Evolutionary conservation across 805 yeast genomes (phyloP).

Genomic region (Zygosaccharomyces kombuchaensis): DNA sequence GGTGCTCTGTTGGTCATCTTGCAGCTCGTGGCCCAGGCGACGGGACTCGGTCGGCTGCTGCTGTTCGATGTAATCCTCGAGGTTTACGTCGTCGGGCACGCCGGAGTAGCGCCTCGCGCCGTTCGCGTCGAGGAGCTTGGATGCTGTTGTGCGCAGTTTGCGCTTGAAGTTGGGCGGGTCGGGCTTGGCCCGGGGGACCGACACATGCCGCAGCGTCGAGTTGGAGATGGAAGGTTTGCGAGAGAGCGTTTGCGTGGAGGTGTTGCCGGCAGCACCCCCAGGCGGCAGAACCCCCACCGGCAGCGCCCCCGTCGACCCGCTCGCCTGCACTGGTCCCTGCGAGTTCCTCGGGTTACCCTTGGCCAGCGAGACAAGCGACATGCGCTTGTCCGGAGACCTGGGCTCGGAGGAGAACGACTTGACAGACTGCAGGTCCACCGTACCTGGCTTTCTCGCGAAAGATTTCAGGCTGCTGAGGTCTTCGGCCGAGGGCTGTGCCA

Average conservation of each 20-base stretch:
- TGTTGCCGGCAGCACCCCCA: background rate
- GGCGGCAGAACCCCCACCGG: background rate
- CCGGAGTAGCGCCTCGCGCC: constrained; percentile 73
- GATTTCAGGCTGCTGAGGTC: constrained; percentile 23
- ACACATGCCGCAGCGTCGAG: constrained; percentile 17
- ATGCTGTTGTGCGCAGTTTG: constrained; percentile 61
- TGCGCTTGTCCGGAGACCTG: constrained; percentile 29
- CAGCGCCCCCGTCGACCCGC: background rate
- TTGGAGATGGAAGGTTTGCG: constrained; percentile 19
- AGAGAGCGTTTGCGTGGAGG: constrained; percentile 2
- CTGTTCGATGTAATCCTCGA: constrained; percentile 42
- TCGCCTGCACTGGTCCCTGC: background rate
- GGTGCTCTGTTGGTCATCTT: constrained; percentile 15
- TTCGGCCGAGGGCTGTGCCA: constrained; percentile 10
- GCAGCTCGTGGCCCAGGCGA: constrained; percentile 10
- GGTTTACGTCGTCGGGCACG: constrained; percentile 54
- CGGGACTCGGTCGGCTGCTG: constrained; percentile 6
- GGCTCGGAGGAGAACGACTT: constrained; percentile 24
- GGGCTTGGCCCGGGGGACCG: constrained; percentile 10
- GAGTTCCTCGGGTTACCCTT: constrained; percentile 6
- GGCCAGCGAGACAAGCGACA: constrained; percentile 20
- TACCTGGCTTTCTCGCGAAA: constrained; percentile 10
- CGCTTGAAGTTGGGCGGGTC: constrained; percentile 14
- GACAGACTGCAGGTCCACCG: constrained; percentile 25
- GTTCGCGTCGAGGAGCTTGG: constrained; percentile 66